Conservation (phyloP, 192 early-diverging fungal genomes). For the Phycomyces blakesleeanus region DNA sequence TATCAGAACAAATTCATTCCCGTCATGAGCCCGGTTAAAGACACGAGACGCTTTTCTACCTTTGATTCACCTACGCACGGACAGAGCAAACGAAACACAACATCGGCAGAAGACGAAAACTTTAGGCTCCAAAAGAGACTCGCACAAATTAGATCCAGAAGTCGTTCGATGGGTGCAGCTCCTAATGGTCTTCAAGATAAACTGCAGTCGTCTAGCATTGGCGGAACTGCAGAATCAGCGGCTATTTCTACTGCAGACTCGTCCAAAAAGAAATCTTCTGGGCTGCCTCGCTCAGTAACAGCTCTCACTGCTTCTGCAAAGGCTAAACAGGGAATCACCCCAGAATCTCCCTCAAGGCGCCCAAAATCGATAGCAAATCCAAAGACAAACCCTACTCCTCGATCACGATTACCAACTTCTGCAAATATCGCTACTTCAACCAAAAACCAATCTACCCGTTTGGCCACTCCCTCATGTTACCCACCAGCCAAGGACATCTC, state of each 20-base stretch:
- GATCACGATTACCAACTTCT: constrained; percentile 2
- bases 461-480: background rate
- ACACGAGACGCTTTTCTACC: constrained; percentile 13
- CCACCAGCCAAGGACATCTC: background rate
- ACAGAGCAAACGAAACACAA: background rate
- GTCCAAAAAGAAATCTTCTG: background rate
- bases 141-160: constrained; percentile 13
- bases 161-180: constrained; percentile 8
- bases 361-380: background rate
- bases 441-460: background rate
- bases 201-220: background rate
- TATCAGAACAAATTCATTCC: too few species aligned
- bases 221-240: background rate
- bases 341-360: background rate
- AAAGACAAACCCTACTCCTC: background rate
- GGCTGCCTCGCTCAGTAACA: background rate
- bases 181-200: background rate
- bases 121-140: background rate
- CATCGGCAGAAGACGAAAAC: background rate
- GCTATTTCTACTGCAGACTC: background rate
- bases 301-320: constrained; percentile 8
- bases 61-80: constrained; percentile 1
- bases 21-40: constrained; percentile 2
- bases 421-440: background rate
- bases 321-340: background rate